Conservation (phyloP, 2,329 filamentous ascomycete genomes). For the Microcyclospora tardicrescens region DNA sequence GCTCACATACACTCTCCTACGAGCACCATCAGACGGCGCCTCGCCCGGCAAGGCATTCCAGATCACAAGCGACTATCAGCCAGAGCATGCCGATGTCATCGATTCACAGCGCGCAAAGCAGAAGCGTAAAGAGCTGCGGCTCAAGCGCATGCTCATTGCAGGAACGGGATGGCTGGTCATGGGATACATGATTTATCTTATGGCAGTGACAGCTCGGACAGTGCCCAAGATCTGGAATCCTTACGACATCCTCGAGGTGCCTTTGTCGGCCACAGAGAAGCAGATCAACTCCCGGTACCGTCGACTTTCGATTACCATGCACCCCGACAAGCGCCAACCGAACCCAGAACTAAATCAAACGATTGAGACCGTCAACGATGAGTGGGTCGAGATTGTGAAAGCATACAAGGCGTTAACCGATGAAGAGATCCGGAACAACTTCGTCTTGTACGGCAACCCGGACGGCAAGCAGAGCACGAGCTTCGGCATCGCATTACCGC, state of each 20-base stretch:
- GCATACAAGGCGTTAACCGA: constrained; percentile 97
- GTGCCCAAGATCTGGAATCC: constrained; percentile 83
- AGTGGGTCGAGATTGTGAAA: constrained; percentile 91
- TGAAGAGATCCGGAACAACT: constrained; percentile 95
- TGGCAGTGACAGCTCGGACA: constrained; percentile 60
- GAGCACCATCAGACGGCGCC: constrained; percentile 59
- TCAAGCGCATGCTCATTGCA: constrained; percentile 71
- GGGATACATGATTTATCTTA: constrained; percentile 83
- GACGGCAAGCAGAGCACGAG: constrained; percentile 97
- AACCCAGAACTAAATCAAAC: constrained; percentile 84
- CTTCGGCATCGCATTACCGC: constrained; percentile 90
- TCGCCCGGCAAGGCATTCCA: constrained; percentile 69
- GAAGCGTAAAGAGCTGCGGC: constrained; percentile 74
- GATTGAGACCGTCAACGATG: constrained; percentile 65
- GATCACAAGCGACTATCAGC: constrained; percentile 69
- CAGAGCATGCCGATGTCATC: constrained; percentile 72
- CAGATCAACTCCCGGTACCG: constrained; percentile 88
- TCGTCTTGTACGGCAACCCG: constrained; percentile 86
- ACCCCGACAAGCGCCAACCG: constrained; percentile 84
- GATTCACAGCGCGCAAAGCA: constrained; percentile 71
- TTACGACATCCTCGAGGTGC: constrained; percentile 82
- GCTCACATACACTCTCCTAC: constrained; percentile 72
- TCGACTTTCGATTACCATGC: constrained; percentile 68
- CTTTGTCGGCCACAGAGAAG: constrained; percentile 73
- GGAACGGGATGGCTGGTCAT: constrained; percentile 70